These are phyloP conservation scores for Nakazawaea ernobii DNA, from an alignment of 805 yeast species.

Conservation along the genomic window DNA sequence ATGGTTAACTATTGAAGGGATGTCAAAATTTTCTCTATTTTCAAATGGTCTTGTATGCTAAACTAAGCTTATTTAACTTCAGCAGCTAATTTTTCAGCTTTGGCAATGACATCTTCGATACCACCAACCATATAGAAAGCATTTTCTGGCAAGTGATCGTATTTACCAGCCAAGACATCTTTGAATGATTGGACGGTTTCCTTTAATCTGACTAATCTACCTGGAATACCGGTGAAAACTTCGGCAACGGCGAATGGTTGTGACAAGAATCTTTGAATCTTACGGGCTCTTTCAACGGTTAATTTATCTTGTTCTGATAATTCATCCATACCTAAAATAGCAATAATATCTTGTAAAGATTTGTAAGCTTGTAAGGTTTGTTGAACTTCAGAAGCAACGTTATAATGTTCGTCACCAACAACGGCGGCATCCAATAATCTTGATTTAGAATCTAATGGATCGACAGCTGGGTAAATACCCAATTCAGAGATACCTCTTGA, in stretches of 20 bases:
- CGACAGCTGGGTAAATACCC: slow-evolving; percentile 99
- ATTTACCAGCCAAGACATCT: slow-evolving; percentile 97
- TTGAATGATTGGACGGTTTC: slow-evolving; percentile 93
- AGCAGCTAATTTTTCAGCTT: slow-evolving; percentile 98
- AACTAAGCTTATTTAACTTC: slow-evolving; percentile 49
- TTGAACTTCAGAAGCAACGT: slow-evolving; percentile 91
- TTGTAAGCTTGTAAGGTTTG: slow-evolving; percentile 99
- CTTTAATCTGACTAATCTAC: slow-evolving; percentile 94
- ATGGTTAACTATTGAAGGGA: no score
- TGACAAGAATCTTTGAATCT: slow-evolving; percentile 99
- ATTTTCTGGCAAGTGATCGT: slow-evolving; percentile 97
- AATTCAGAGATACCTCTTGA: slow-evolving; percentile 99
- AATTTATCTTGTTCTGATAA: slow-evolving; percentile 97
- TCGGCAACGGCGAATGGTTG: slow-evolving; percentile 99
- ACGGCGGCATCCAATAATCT: slow-evolving; percentile 96
- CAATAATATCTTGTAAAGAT: slow-evolving; percentile 99
- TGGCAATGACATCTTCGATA: slow-evolving; percentile 96
- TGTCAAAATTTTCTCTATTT: no score
- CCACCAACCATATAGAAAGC: slow-evolving; percentile 99
- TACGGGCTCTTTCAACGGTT: slow-evolving; percentile 99
- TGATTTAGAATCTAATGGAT: slow-evolving; percentile 98
- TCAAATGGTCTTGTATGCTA: neutral
- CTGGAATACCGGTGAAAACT: slow-evolving; percentile 99
- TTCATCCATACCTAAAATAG: slow-evolving; percentile 99
- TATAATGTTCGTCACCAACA: slow-evolving; percentile 98